Base-by-base conservation (phyloP, 2,329 filamentous ascomycete genomes). In the Gyromitra esculenta region DNA sequence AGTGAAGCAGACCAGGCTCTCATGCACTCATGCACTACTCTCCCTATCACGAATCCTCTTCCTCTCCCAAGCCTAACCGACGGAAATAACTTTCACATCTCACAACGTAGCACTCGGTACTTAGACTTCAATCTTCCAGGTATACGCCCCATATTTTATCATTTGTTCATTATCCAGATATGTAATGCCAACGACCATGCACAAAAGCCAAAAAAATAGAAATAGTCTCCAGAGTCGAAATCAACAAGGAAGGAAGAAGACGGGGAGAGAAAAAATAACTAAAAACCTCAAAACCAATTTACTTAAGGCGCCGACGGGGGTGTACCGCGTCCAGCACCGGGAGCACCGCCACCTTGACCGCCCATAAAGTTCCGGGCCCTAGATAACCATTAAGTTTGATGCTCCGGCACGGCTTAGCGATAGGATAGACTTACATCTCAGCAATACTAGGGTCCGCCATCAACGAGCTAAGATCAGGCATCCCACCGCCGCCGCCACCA, bases 361-460 rank as follows among this genome's bases (percentile, higher is more conserved):
- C 71, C 75, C 75, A 77, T 77, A 15, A 77, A 69, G 64, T 41
- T 77, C 48, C 72, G 57, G 41, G 75, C 75, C 75, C 75, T 77
- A 45, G 2, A 37, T 25, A 3, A 9, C 25, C 43, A 9, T 70
- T 43, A 65, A 37, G 5, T 9, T 52, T 8, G 2, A 8, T 8
- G n/a, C 2, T 1, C 39, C 11, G 41, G 79, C 78, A 13, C 25
- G 25, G 50, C 25, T 31, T 7, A 35, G 21, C 9, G 13, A 21
- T 31, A 21, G 21, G 37, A 37, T 69, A 41, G 9, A 89, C 92
- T 92, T 85, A 96, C 94, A 98, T 94, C 75, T 97, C 93, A 57
- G 93, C 93, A 84, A 99, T 91, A 83, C 86, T 92, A 62, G 96
- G 96, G 83, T 99, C 96, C 79, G 90, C 91, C 96, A 99, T 97